Conservation (phyloP, 1,284 basidiomycete genomes). For the Apiotrichum sp. region DNA sequence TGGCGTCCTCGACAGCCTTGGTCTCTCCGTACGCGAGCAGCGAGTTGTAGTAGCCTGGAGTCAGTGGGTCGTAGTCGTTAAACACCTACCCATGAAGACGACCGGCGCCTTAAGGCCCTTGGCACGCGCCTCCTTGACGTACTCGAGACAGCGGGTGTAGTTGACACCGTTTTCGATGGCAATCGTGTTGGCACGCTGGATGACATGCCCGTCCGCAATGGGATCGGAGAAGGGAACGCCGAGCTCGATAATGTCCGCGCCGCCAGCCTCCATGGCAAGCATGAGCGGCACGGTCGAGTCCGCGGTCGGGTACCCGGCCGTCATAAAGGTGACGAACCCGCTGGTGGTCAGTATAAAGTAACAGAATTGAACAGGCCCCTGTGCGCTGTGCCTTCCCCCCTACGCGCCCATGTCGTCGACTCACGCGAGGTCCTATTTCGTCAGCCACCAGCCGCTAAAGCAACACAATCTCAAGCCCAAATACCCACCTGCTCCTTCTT, state of each 20-base stretch:
- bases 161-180: constrained; percentile 73
- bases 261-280: constrained; percentile 86
- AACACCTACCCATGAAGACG: constrained; percentile 76
- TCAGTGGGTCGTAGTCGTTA: constrained; percentile 3
- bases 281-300: constrained; percentile 79
- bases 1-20: constrained; percentile 81
- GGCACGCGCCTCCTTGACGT: constrained; percentile 69
- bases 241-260: constrained; percentile 91
- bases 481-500: constrained; percentile 60
- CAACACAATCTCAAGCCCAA: too few relatives aligned
- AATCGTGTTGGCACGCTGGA: constrained; percentile 88
- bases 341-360: constrained; percentile 51
- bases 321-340: constrained; percentile 81
- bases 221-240: constrained; percentile 97
- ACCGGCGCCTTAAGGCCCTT: constrained; percentile 81
- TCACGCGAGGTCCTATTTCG: too few relatives aligned
- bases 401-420: too few relatives aligned
- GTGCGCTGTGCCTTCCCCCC: too few relatives aligned
- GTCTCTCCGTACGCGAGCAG: constrained; percentile 92
- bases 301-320: constrained; percentile 75
- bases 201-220: constrained; percentile 85
- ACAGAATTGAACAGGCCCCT: too few relatives aligned
- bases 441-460: too few relatives aligned
- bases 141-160: constrained; percentile 67
- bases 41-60: constrained; percentile 89